Evolutionary conservation across 148 eudicot genomes (phyloP).

Genomic region (Camellia lanceoleosa): DNA sequence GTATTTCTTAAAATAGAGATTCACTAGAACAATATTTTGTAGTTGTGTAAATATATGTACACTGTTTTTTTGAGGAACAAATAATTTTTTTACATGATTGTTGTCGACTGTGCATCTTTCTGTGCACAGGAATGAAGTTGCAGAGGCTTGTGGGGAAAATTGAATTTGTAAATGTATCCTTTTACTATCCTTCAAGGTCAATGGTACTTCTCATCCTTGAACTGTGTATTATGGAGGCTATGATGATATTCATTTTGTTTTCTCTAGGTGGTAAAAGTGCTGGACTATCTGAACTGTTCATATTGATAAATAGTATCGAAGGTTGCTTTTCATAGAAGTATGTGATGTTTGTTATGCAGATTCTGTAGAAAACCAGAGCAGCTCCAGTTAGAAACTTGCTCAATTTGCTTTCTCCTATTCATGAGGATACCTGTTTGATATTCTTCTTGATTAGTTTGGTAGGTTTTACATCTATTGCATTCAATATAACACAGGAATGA

Average conservation of each 20-base stretch:
- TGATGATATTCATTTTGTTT: background rate
- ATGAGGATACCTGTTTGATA: background rate
- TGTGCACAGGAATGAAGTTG: constrained; percentile 37
- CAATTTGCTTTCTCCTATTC: background rate
- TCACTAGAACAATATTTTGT: background rate
- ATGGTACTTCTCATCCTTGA: constrained; percentile 27
- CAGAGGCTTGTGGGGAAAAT: constrained; percentile 37
- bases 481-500: background rate
- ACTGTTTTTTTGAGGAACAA: background rate
- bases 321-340: background rate
- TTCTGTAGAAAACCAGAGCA: background rate
- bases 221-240: background rate
- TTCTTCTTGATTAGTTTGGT: background rate
- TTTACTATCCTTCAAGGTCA: constrained; percentile 44
- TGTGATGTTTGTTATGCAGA: background rate
- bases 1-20: background rate
- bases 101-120: background rate
- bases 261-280: background rate
- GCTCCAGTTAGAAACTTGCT: background rate
- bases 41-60: background rate
- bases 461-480: constrained; percentile 1
- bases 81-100: background rate
- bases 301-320: too few relatives aligned
- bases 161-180: constrained; percentile 48
- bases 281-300: too few relatives aligned